Evolutionary conservation across 345 rosid species (phyloP).

Genomic region (Toxicodendron radicans): DNA sequence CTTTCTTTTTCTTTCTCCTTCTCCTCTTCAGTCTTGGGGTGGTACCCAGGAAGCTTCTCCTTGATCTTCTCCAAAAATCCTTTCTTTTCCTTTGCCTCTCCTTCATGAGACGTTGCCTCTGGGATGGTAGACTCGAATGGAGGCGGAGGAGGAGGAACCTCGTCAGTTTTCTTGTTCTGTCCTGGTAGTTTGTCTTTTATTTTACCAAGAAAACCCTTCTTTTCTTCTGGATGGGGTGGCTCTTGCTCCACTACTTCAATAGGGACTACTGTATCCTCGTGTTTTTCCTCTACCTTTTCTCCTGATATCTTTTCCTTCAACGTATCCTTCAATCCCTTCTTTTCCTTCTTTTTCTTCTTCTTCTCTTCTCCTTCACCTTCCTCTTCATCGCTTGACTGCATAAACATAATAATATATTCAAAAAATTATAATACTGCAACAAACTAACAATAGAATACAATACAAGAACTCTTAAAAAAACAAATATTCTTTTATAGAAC

Average conservation of each 20-base stretch:
- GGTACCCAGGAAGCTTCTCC: slow-evolving; percentile 89
- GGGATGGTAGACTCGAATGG: neutral
- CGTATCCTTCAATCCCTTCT: slow-evolving; percentile 63
- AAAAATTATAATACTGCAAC: neutral
- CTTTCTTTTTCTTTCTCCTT: slow-evolving; percentile 38
- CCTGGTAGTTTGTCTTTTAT: slow-evolving; percentile 21
- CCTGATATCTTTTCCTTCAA: slow-evolving; percentile 55
- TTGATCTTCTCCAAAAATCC: slow-evolving; percentile 84
- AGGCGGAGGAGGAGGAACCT: slow-evolving; percentile 19
- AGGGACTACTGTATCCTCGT: slow-evolving; percentile 39
- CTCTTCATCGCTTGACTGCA: slow-evolving; percentile 86
- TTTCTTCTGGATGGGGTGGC: slow-evolving; percentile 45
- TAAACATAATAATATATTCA: neutral
- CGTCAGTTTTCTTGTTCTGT: slow-evolving; percentile 23
- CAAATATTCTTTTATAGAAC: too few relatives aligned
- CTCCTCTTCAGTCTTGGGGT: slow-evolving; percentile 50
- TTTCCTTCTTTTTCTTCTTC: slow-evolving; percentile 52
- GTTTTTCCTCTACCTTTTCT: slow-evolving; percentile 26
- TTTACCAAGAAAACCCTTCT: slow-evolving; percentile 30
- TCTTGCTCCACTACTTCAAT: slow-evolving; percentile 24
- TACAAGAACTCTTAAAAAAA: too few relatives aligned
- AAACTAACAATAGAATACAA: neutral
- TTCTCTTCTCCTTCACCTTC: slow-evolving; percentile 58
- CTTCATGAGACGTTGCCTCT: slow-evolving; percentile 19
- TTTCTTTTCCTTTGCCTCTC: slow-evolving; percentile 63